Evolutionary conservation across 306 rosid species (phyloP), one percentile per base, ranked within the genome.

Genomic region (Prunus mira): DNA sequence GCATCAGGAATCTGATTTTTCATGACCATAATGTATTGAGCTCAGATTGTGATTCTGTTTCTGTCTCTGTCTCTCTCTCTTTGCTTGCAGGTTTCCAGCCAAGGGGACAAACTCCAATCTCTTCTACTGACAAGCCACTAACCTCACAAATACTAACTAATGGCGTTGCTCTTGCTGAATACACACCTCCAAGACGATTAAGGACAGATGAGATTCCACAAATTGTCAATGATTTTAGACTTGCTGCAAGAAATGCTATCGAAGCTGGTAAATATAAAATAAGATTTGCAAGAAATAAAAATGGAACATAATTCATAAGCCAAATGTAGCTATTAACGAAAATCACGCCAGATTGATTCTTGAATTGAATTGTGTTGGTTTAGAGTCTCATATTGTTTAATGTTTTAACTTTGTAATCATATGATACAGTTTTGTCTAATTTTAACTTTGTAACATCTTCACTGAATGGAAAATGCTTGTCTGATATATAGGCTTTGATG

Each of bases 171-270:
- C 75, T 28, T 47, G 76, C 22, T 19, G 46, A 84, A 19, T 81
- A 67, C 73, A 79, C 90, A 6, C 90, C 90, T 22, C 96, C 91
- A 2, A 75, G 93, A 79, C 80, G 88, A 5, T 50, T 92, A 11
- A 76, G 85, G 51, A 80, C 89, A 0, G 89, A 90, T 45, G 97
- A 93, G 83, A 82, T 89, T 55, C 89, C 90, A 38, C 73, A 55
- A 6, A 27, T 89, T 68, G 97, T 88, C 28, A 79, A 89, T 43
- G 84, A 91, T 76, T 91, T 88, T 67, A 83, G 88, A 74, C 78
- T 73, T 46, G 93, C 91, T 8, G 89, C 91, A 32, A 80, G 82
- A 62, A 89, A 86, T 69, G 93, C 93, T 27, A 91, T 91, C 6
- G 87, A 91, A 89, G 97, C 95, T 55, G 97, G 97, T 91, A 75